Conservation (phyloP, 1,139 yeast genomes). For the Saccharomyces hybrid region DNA sequence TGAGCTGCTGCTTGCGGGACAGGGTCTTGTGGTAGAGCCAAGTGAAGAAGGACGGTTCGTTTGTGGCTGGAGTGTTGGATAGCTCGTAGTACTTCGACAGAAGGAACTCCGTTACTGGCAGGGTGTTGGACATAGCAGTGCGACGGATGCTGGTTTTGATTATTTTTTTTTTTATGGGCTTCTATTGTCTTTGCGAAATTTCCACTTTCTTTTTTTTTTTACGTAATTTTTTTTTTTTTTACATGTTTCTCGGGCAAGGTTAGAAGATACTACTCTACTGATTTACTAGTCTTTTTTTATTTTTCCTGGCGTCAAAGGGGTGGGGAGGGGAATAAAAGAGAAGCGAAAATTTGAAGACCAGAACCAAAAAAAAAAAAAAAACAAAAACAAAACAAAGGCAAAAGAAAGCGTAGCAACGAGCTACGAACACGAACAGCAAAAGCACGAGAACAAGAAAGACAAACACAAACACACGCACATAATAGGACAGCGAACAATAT, state of each 20-base stretch:
- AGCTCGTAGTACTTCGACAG: conserved; percentile 14
- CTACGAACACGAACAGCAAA: neutral
- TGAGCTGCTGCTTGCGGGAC: neutral
- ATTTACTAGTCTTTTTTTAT: neutral
- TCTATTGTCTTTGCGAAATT: neutral
- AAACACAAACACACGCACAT: neutral
- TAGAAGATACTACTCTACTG: neutral
- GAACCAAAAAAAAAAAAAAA: neutral
- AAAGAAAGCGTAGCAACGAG: neutral
- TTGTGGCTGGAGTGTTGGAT: neutral
- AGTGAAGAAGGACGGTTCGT: neutral
- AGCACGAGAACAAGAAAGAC: neutral
- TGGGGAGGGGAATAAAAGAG: neutral
- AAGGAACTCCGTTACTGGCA: conserved; percentile 17
- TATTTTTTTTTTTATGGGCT: neutral
- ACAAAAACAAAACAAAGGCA: neutral
- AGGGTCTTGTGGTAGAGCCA: neutral
- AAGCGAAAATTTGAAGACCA: conserved; percentile 2
- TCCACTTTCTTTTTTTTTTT: neutral
- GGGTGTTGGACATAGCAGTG: conserved; percentile 2
- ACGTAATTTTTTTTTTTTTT: neutral
- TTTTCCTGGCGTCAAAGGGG: conserved; percentile 2
- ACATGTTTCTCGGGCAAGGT: neutral
- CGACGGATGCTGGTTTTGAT: neutral
- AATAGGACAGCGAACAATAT: neutral